Evolutionary conservation across 352 stramenopile species (phyloP), one percentile per base, ranked within the genome.

Genomic region (Globisporangium viniferum): DNA sequence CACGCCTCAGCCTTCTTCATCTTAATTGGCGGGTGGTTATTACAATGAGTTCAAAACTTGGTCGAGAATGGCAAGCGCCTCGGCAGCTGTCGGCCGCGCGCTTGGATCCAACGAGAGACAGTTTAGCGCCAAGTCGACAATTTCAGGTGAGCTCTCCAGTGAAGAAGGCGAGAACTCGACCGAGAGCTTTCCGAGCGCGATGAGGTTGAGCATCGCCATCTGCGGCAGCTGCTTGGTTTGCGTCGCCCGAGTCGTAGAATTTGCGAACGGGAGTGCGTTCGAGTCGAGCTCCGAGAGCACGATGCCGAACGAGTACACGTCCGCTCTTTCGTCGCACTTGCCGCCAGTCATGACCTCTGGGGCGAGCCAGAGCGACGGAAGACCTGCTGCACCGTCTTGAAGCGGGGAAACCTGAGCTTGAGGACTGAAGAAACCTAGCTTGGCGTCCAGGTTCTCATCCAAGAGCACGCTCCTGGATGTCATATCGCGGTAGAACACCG

Each of bases 361-460:
- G 0, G 70, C 73, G 66, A 79, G 75, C 70, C 73, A 79, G 15
- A 76, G 70, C 27, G 59, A 71, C 12, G 72, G 69, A 27, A 66
- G 59, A 5, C 65, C 68, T 27, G 8, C 41, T 24, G 55, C 14
- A 41, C 56, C 5, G 68, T 73, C 61, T 68, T 74, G 18, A 46
- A 67, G 27, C 35, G 10, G 31, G 55, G 36, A 14, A 10, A 22
- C n/a, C 18, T 61, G 55, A 20, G 55, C 12, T 39, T 59, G 54
- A 67, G 75, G 62, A 18, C 72, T 71, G 58, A 79, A 79, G n/a
- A 77, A 67, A 6, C 69, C 73, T 27, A 81, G 54, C 68, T 81
- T 79, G 24, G 75, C 75, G 24, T 75, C 63, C 41, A 74, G 27
- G 7, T 61, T 58, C 0, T 36, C 31, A 27, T 76, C 60, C 12